These are phyloP conservation scores for Globisporangium recalcitrans DNA, from an alignment of 352 stramenopile genomes.

Conservation along the genomic window DNA sequence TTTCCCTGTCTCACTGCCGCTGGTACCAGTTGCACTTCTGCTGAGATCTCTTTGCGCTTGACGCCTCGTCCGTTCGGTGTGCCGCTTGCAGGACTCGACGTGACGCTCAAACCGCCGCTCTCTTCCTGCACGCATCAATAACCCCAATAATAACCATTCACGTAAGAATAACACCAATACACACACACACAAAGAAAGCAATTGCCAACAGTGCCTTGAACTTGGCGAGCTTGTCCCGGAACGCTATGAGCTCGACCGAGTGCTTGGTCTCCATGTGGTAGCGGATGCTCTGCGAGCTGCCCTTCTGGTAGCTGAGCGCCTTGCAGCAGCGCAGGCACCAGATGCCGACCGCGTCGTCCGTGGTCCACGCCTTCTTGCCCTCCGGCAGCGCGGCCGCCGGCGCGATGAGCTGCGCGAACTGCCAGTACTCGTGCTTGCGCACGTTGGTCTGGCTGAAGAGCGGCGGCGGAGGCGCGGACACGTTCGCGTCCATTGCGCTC, in stretches of 20 bases:
- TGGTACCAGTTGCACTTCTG: not conserved
- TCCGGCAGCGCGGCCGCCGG: conserved; percentile 20
- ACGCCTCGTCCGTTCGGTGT: not conserved
- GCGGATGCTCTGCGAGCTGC: conserved; percentile 48
- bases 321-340: conserved; percentile 39
- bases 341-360: conserved; percentile 41
- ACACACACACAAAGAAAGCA: not conserved
- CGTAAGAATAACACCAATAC: too few species aligned
- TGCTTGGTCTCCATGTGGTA: conserved; percentile 65
- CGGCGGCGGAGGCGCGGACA: conserved; percentile 18
- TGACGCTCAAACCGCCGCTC: not conserved
- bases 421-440: conserved; percentile 54
- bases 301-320: conserved; percentile 37
- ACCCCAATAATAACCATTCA: not conserved
- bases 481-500: not conserved
- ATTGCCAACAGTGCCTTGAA: too few species aligned
- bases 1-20: not conserved
- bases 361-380: conserved; percentile 40
- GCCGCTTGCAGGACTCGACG: conserved; percentile 4
- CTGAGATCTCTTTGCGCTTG: conserved; percentile 11
- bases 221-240: conserved; percentile 7
- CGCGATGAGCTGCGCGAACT: conserved; percentile 29
- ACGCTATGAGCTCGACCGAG: conserved; percentile 25
- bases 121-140: not conserved
- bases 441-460: conserved; percentile 43